Conservation (phyloP, 805 yeast species). For the Tetrapisispora taiwanensis region DNA sequence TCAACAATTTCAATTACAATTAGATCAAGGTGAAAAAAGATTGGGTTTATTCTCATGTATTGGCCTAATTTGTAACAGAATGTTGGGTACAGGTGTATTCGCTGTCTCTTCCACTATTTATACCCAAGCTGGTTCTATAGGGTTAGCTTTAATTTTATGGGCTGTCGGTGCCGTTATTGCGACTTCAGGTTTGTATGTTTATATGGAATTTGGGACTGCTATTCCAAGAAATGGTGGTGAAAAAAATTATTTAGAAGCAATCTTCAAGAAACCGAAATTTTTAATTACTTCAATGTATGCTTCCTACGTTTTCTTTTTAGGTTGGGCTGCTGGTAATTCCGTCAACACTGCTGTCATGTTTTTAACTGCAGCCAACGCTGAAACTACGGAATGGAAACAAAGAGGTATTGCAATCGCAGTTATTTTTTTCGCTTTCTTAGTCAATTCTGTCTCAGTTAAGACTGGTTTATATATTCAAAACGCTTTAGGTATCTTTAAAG, state of each 20-base stretch:
- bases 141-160: slow-evolving; percentile 64
- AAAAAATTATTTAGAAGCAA: slow-evolving; percentile 66
- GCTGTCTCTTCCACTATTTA: slow-evolving; percentile 55
- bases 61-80: slow-evolving; percentile 55
- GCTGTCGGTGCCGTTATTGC: slow-evolving; percentile 65
- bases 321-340: slow-evolving; percentile 82
- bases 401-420: slow-evolving; percentile 70
- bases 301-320: slow-evolving; percentile 60
- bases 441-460: slow-evolving; percentile 52
- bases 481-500: slow-evolving; percentile 59
- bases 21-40: slow-evolving; percentile 34
- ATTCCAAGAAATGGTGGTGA: slow-evolving; percentile 82
- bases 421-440: slow-evolving; percentile 56
- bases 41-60: slow-evolving; percentile 50
- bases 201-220: slow-evolving; percentile 72
- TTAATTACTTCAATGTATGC: slow-evolving; percentile 58
- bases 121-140: slow-evolving; percentile 51
- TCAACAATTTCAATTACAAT: slow-evolving; percentile 27
- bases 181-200: slow-evolving; percentile 51
- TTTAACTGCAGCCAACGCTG: slow-evolving; percentile 60
- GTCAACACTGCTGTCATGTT: slow-evolving; percentile 72
- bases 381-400: slow-evolving; percentile 63
- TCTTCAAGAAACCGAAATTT: slow-evolving; percentile 58
- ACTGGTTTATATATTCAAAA: slow-evolving; percentile 59
- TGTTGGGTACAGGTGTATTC: slow-evolving; percentile 70